These are phyloP conservation scores for Berberis vulgaris DNA, from an alignment of 164 flowering plant species.

Conservation along the genomic window DNA sequence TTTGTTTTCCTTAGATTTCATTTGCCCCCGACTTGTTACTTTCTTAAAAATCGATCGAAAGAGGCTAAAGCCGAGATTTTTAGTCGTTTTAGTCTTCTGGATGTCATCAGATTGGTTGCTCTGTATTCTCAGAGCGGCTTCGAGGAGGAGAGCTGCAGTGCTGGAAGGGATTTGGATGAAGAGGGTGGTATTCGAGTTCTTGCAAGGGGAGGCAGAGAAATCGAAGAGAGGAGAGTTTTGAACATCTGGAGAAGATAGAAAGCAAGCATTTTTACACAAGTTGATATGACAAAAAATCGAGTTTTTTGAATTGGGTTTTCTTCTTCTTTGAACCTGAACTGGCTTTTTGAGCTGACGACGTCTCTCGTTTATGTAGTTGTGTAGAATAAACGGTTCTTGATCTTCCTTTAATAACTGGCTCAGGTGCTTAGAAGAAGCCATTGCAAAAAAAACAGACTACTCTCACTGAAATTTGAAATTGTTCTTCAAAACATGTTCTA, in stretches of 20 bases:
- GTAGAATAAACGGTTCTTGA: slow-evolving; percentile 43
- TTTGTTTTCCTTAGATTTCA: slow-evolving; percentile 12
- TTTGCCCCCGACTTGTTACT: slow-evolving; percentile 25
- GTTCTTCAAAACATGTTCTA: too few species aligned
- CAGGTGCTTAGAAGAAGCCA: too few species aligned
- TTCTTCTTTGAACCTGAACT: slow-evolving; percentile 16
- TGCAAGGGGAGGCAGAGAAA: slow-evolving; percentile 23
- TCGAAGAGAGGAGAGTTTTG: slow-evolving; percentile 42
- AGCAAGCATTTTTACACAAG: slow-evolving; percentile 47
- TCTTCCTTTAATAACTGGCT: too few species aligned
- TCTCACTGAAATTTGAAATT: too few species aligned
- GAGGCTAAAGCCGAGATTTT: slow-evolving; percentile 32
- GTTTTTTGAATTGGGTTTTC: slow-evolving; percentile 27
- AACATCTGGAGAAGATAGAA: slow-evolving; percentile 17
- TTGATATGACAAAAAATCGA: slow-evolving; percentile 1
- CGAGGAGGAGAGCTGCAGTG: slow-evolving; percentile 61
- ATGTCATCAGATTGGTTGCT: slow-evolving; percentile 20
- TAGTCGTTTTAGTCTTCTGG: slow-evolving; percentile 15
- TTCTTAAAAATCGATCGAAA: slow-evolving; percentile 54
- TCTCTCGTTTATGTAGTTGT: slow-evolving; percentile 45
- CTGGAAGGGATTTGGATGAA: slow-evolving; percentile 58
- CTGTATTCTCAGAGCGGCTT: slow-evolving; percentile 63
- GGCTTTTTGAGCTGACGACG: slow-evolving; percentile 29
- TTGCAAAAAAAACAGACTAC: too few species aligned
- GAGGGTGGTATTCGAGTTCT: slow-evolving; percentile 17